Conservation (phyloP, 805 yeast genomes). For the Saccharomyces mikatae region DNA sequence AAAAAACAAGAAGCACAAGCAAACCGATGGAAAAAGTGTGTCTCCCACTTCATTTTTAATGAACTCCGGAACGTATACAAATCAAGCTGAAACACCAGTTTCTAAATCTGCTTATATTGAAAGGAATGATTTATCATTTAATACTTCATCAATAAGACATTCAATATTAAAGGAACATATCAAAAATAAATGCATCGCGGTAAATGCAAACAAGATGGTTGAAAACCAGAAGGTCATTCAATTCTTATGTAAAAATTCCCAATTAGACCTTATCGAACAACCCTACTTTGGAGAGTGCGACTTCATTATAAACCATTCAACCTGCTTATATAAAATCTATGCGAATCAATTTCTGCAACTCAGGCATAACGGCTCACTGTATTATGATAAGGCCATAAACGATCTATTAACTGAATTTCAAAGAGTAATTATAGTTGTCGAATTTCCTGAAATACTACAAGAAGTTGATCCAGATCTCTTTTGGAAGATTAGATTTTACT, state of each 20-base stretch:
- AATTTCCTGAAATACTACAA: constrained; percentile 9
- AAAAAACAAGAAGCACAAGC: background rate
- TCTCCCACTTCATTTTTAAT: background rate
- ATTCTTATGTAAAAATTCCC: constrained; percentile 1
- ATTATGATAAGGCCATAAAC: constrained; percentile 8
- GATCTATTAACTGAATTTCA: constrained; percentile 10
- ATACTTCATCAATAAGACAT: background rate
- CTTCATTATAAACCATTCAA: constrained; percentile 12
- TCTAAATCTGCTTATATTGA: background rate
- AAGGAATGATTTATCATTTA: background rate
- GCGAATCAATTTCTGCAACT: constrained; percentile 17
- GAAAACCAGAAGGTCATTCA: constrained; percentile 8
- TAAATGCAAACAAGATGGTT: constrained; percentile 9
- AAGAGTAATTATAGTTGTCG: constrained; percentile 12
- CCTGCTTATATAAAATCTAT: constrained; percentile 15
- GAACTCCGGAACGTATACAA: background rate
- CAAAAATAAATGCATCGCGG: constrained; percentile 2
- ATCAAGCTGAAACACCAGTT: background rate
- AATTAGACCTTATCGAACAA: constrained; percentile 12
- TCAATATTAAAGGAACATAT: background rate
- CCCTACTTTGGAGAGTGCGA: constrained; percentile 9
- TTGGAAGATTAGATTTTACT: constrained; percentile 17
- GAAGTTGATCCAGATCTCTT: constrained; percentile 15
- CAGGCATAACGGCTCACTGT: constrained; percentile 3
- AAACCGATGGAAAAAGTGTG: background rate